A percentile compares a stretch with the other conserved stretches of the same genome.
Conservation (phyloP, 306 rosid genomes). For the Hippophae rhamnoides region DNA sequence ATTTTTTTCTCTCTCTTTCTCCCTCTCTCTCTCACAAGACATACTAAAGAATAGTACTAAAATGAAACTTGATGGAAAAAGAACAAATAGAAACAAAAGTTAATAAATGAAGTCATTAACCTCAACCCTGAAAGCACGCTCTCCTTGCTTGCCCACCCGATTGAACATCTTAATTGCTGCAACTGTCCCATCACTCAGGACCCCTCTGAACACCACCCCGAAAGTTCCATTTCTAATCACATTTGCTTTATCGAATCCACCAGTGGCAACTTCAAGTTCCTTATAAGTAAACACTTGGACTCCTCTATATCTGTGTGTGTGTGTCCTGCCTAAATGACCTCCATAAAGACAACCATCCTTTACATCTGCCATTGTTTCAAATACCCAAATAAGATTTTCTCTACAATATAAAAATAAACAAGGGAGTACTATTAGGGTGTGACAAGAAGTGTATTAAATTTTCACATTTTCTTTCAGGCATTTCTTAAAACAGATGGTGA, state of each 20-base stretch:
- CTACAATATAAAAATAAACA: neutral
- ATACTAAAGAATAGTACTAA: too few species aligned
- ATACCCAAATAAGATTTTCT: slow-evolving; percentile 12
- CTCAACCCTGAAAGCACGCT: slow-evolving; percentile 95
- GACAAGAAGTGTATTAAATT: neutral
- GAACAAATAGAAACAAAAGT: slow-evolving; percentile 24
- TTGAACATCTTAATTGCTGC: slow-evolving; percentile 68
- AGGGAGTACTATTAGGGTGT: neutral
- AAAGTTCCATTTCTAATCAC: slow-evolving; percentile 53
- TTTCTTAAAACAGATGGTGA: too few species aligned
- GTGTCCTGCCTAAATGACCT: slow-evolving; percentile 40
- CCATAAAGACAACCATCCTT: slow-evolving; percentile 75
- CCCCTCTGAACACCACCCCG: slow-evolving; percentile 68
- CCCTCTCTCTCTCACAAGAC: too few species aligned
- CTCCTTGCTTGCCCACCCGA: slow-evolving; percentile 73
- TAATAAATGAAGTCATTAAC: slow-evolving; percentile 49
- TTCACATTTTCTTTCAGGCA: too few species aligned
- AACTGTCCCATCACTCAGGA: slow-evolving; percentile 65
- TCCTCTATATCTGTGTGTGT: slow-evolving; percentile 34
- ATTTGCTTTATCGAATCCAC: slow-evolving; percentile 51
- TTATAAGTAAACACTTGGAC: slow-evolving; percentile 83
- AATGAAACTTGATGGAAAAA: neutral
- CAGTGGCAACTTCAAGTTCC: slow-evolving; percentile 73
- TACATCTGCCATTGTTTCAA: slow-evolving; percentile 46
- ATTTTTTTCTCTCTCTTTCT: too few species aligned